A percentile compares a stretch with the other conserved stretches of the same genome.
These are phyloP conservation scores for Hymenotorrendiella dingleyae DNA, from an alignment of 2,329 filamentous ascomycete genomes.

Conservation along the genomic window DNA sequence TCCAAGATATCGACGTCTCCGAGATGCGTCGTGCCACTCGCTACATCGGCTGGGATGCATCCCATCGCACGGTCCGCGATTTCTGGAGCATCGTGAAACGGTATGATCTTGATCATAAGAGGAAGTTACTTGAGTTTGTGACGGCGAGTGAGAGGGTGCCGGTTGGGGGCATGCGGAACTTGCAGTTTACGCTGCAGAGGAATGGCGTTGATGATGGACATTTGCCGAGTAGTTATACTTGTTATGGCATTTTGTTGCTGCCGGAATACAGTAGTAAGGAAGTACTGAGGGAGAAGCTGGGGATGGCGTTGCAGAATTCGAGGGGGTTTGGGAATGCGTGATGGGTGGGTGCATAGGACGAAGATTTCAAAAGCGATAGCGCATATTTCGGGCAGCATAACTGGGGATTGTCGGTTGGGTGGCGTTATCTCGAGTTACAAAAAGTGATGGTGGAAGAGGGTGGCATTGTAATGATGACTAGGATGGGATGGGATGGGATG, in stretches of 20 bases:
- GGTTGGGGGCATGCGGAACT: constrained; percentile 73
- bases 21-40: constrained; percentile 65
- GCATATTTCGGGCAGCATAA: too few relatives aligned
- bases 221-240: constrained; percentile 85
- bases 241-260: constrained; percentile 81
- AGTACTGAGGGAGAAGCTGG: constrained; percentile 66
- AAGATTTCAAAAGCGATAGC: too few relatives aligned
- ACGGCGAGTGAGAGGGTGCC: constrained; percentile 89
- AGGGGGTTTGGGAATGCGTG: constrained; percentile 78
- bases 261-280: constrained; percentile 73
- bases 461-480: too few relatives aligned
- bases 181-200: constrained; percentile 78
- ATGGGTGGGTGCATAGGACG: too few relatives aligned
- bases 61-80: constrained; percentile 62
- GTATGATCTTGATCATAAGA: constrained; percentile 64
- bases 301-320: constrained; percentile 81
- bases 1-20: constrained; percentile 70
- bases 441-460: too few relatives aligned
- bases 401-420: too few relatives aligned
- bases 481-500: too few relatives aligned
- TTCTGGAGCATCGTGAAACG: constrained; percentile 79
- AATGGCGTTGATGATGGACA: constrained; percentile 61
- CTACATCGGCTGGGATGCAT: constrained; percentile 75
- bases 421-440: too few relatives aligned
- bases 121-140: constrained; percentile 82